Percentiles rank a stretch among this genome's conserved stretches.
Evolutionary conservation across 805 yeast genomes (phyloP).

Genomic region (Scheffersomyces lignosus): DNA sequence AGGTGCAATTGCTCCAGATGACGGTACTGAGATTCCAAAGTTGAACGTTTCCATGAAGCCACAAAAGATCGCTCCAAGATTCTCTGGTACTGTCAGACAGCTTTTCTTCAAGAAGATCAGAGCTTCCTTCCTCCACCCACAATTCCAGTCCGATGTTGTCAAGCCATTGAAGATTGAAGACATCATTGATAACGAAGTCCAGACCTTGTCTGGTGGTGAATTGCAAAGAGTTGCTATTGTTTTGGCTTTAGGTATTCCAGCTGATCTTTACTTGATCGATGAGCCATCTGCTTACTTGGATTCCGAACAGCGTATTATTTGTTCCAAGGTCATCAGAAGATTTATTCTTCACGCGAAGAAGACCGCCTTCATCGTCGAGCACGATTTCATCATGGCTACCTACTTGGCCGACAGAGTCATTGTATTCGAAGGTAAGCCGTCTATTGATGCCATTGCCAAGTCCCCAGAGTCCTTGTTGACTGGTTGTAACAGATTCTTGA

Average conservation of each 20-base stretch:
- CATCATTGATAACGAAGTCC: slow-evolving; percentile 96
- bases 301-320: slow-evolving; percentile 98
- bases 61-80: slow-evolving; percentile 97
- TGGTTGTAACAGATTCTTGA: slow-evolving; percentile 95
- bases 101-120: slow-evolving; percentile 94
- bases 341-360: slow-evolving; percentile 94
- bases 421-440: slow-evolving; percentile 96
- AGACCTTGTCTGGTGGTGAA: slow-evolving; percentile 98
- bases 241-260: slow-evolving; percentile 87
- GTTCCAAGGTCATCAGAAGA: slow-evolving; percentile 97
- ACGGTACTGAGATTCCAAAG: slow-evolving; percentile 75
- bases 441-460: slow-evolving; percentile 80
- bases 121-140: slow-evolving; percentile 91
- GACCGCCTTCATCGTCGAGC: slow-evolving; percentile 99
- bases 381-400: slow-evolving; percentile 99
- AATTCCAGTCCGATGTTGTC: slow-evolving; percentile 96
- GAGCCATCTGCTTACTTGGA: slow-evolving; percentile 99
- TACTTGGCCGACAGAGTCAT: slow-evolving; percentile 98
- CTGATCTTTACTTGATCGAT: slow-evolving; percentile 95
- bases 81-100: slow-evolving; percentile 98
- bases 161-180: slow-evolving; percentile 93
- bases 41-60: slow-evolving; percentile 97
- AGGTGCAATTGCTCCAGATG: slow-evolving; percentile 88
- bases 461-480: slow-evolving; percentile 91
- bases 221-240: slow-evolving; percentile 99